Evolutionary conservation across 202 grass and related monocot species (phyloP), one percentile per base, ranked within the genome.

Genomic region (Schoenoplectus tabernaemontani): DNA sequence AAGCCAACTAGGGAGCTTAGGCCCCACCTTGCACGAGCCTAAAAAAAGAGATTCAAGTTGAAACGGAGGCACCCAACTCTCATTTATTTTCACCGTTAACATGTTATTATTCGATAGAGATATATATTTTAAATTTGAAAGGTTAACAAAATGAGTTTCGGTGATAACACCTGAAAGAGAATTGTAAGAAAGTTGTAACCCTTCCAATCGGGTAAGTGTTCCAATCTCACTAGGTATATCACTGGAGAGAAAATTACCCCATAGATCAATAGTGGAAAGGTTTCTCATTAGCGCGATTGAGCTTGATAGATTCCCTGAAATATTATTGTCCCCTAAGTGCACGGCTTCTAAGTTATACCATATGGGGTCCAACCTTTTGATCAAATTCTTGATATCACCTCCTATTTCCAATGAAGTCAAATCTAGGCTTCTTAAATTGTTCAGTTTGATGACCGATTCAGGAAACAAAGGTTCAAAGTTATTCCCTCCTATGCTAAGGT

Each of bases 1-100:
- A 3, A 92, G 74, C 90, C 87, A 87, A 51, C 30, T 11, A 8
- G 85, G 85, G 11, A 56, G 19, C 17, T 0, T 0, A n/a, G 51
- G 16, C 51, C 51, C 51, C 17, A 56, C 17, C 16, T 56, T 5
- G 44, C 74, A 77, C 59, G 64, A 82, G 50, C n/a, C 2, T 22
- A 83, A 70, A 23, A 8, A 0, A 9, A 82, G 41, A 42, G 8
- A 0, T 0, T 23, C 0, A 1, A 92, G 46, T 38, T 75, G 86
- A 37, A 83, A 87, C 7, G 79, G 68, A 5, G 80, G 67, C 4
- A 44, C 3, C 82, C 76, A 78, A 13, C 34, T 8, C 0, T 61
- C 11, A 41, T n/a, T 58, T 2, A 22, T 42, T 42, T 69, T 69
- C 33, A 69, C 2, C 3, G 64, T 42, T 69, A 69, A 69, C 38